Base-by-base conservation (phyloP, 768 basidiomycete genomes). In the Crucibulum laeve region DNA sequence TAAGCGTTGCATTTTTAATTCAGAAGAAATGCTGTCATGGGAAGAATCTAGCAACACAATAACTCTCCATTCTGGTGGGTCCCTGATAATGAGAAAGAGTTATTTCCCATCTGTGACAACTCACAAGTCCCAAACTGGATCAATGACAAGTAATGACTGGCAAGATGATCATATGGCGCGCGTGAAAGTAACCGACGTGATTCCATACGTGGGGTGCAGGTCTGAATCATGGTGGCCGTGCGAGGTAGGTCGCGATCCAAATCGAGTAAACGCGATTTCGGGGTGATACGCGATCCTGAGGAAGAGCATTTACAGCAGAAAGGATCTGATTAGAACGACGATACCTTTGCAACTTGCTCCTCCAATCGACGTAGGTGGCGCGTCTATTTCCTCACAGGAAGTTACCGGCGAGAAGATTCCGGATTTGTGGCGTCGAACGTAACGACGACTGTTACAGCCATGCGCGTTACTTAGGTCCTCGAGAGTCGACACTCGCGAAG, bases 341-440 rank as follows among this genome's bases (percentile, higher is more conserved):
- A 44, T 17, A 25, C n/a, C 39, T 26, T 38, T 41, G 45, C 17
- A 40, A 38, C 44, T 37, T 46, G 33, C 34, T 34, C 46, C 47
- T 48, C 34, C 36, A n/a, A 43, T 46, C 50, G 47, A 51, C 51
- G 49, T 57, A 56, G 56, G 58, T 59, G 62, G 64, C 60, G 61
- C 60, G 47, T 45, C 51, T 49, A 50, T 54, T 47, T 50, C 54
- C 51, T 49, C 56, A 48, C 49, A 51, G 45, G 33, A 30, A 53
- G 53, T 53, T 53, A 52, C 49, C 52, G 52, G 52, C 39, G 48
- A 50, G 52, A 50, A 58, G 56, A 61, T 53, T 57, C 65, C 68
- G 67, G 67, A 65, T 60, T 58, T 67, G 70, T 67, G 70, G 67
- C 68, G 68, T 67, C 51, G 56, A 57, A 72, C 69, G 70, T 70